phyloP scores from a whole-genome alignment of 2,329 filamentous ascomycete genomes.

The Calonectria hongkongensis region DNA sequence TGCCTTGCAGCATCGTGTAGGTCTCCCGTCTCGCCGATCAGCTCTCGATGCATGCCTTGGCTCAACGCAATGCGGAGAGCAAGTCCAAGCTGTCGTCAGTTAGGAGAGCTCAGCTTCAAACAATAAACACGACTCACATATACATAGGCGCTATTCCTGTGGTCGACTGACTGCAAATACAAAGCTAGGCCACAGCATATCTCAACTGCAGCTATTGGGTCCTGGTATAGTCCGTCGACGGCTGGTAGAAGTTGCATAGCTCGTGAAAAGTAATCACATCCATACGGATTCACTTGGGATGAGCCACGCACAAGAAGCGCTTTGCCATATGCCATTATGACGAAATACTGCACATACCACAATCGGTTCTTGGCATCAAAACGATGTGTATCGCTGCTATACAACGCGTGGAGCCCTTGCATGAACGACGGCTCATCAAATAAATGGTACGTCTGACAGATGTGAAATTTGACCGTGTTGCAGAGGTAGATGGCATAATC shows the following conservation, averaged over 20 bases:
- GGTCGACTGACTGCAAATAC: conserved; percentile 36
- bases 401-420: conserved; percentile 3
- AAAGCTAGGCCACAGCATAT: conserved; percentile 37
- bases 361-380: neutral
- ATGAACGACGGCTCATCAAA: conserved; percentile 36
- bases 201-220: conserved; percentile 34
- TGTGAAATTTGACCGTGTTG: conserved; percentile 39
- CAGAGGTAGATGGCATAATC: conserved; percentile 37
- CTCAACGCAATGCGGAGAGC: conserved; percentile 32
- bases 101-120: neutral
- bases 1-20: conserved; percentile 12
- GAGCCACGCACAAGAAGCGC: conserved; percentile 26
- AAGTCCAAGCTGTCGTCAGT: conserved; percentile 10
- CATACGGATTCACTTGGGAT: conserved; percentile 20
- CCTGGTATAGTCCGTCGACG: conserved; percentile 25
- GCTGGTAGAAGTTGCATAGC: conserved; percentile 33
- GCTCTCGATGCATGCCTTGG: conserved; percentile 30
- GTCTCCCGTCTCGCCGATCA: conserved; percentile 21
- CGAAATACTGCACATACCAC: conserved; percentile 35
- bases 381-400: neutral
- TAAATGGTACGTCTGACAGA: conserved; percentile 36
- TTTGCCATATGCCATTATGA: conserved; percentile 38
- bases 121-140: conserved; percentile 12
- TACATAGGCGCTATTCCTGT: conserved; percentile 35
- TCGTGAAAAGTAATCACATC: conserved; percentile 28